Base-by-base conservation (phyloP, 2,329 filamentous ascomycete genomes). In the Xylariaceae sp. region DNA sequence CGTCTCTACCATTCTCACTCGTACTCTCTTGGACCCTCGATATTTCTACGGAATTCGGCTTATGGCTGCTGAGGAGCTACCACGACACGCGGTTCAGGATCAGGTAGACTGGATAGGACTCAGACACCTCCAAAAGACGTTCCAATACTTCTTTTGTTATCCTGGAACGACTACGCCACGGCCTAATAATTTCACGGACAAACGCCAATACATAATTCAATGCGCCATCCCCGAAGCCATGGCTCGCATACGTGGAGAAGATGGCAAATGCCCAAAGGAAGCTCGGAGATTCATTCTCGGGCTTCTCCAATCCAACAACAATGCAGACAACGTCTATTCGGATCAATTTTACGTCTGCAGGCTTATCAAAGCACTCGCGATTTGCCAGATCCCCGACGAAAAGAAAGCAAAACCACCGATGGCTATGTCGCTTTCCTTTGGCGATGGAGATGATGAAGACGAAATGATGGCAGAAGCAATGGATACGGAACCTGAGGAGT, bases 11-110 rank as follows among this genome's bases (percentile, higher is more conserved):
- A 92, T 97, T 59, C 82, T 97, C 32, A 83, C 92, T 13, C 85
- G 94, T 46, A 99, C 94, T 0, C 77, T 97, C 23, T 89, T 97
- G 79, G 94, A 99, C 70, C 82, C 82, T 40, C 86, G 94, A 32
- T 99, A 99, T 71, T 99, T 94, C 67, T 87, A 97, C 69, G 93
- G 92, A 7, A 93, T 99, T 63, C 87, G 94, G 18, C 86, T 86
- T 4, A 87, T 94, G 78, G 94, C 94, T 6, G 90, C 91, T 1
- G 80, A 88, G 47, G 87, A 88, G 41, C 77, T 99, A 27, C 85
- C 90, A 6, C 85, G 85, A 47, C 91, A 95, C 68, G 88, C 89
- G 32, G 86, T 79, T 47, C 81, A 87, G 52, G 83, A 87, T 48
- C 54, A 57, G 39, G 75, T 85, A 23, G 81, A 88, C 47, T 90